Evolutionary conservation across 805 yeast species (phyloP), one percentile per base, ranked within the genome.

Genomic region (Pichia thaimueangensis): DNA sequence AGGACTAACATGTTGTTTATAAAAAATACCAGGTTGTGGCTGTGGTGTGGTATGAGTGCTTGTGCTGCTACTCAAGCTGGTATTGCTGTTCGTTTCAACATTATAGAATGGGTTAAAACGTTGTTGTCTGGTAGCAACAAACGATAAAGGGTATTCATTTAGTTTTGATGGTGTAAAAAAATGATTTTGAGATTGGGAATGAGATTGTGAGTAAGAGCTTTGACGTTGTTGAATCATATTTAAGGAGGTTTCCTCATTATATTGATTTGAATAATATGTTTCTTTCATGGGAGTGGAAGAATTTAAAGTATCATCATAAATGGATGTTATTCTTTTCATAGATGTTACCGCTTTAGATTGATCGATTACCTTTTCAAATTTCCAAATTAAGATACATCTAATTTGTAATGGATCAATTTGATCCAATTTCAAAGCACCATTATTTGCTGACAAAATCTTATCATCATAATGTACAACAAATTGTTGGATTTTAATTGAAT

Each of bases 351-450:
- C 60, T 30, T 59, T 54, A 5, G 52, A 49, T 5, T 45, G 50
- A 5, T 42, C 38, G n/a, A 52, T 50, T 19, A 52, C 65, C 45
- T 59, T 59, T 6, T 61, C 45, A 41, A 69, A 70, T 49, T 69
- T 74, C 75, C 75, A 71, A 8, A 70, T 54, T 4, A 70, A 35
- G 30, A 71, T 55, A 12, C 65, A 48, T 45, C 68, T 54, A 29
- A 70, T 57, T 33, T 61, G 60, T 12, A 51, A 47, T 39, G 55
- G 52, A 19, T 42, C 37, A 20, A 62, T 41, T 22, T 48, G 37
- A 23, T 51, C 51, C 27, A 41, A 9, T 15, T 22, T 34, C 9
- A 37, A 23, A 10, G 11, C 19, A 11, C 32, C 38, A 35, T 35
- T 23, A 22, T 35, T 25, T 15, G 9, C 17, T 17, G 5, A 16